Percentiles rank a stretch among this genome's conserved stretches.
phyloP scores from a whole-genome alignment of 2,329 filamentous ascomycete genomes.

The Fusarium sp. region DNA sequence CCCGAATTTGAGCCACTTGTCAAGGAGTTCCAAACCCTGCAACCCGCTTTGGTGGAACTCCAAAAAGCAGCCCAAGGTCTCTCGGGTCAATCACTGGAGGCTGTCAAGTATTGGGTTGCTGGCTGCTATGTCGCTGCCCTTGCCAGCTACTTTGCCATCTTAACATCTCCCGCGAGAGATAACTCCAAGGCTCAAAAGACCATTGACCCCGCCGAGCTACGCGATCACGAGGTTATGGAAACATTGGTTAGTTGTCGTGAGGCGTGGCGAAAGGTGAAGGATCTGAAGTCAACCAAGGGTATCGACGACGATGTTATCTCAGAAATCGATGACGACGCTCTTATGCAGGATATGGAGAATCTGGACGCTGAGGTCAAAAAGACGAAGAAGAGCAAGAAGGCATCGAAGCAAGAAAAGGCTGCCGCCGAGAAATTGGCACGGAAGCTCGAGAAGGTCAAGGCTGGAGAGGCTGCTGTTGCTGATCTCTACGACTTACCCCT shows the following conservation, averaged over 20 bases:
- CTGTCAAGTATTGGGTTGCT: constrained; percentile 81
- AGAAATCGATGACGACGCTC: constrained; percentile 41
- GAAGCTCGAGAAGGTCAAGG: constrained; percentile 62
- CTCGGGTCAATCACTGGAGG: constrained; percentile 64
- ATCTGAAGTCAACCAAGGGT: constrained; percentile 64
- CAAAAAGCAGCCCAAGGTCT: constrained; percentile 67
- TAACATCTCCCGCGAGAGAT: constrained; percentile 82
- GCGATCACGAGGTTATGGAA: constrained; percentile 92
- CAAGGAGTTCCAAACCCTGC: constrained; percentile 80
- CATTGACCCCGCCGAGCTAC: constrained; percentile 80
- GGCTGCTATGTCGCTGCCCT: constrained; percentile 88
- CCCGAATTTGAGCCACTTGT: constrained; percentile 91
- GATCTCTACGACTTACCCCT: constrained; percentile 73
- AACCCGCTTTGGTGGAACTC: constrained; percentile 70
- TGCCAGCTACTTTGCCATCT: constrained; percentile 92
- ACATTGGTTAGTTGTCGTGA: constrained; percentile 81
- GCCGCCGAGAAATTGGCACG: constrained; percentile 54
- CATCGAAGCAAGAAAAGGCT: constrained; percentile 52
- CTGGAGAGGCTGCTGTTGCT: constrained; percentile 76
- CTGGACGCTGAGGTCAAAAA: constrained; percentile 44
- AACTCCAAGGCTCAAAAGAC: constrained; percentile 65
- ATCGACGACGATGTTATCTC: constrained; percentile 48
- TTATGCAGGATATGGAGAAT: constrained; percentile 39
- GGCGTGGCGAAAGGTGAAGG: constrained; percentile 81
- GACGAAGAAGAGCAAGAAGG: constrained; percentile 46